Base-by-base conservation (phyloP, 208 protist species). In the Herpetomonas samuelpessoai region DNA sequence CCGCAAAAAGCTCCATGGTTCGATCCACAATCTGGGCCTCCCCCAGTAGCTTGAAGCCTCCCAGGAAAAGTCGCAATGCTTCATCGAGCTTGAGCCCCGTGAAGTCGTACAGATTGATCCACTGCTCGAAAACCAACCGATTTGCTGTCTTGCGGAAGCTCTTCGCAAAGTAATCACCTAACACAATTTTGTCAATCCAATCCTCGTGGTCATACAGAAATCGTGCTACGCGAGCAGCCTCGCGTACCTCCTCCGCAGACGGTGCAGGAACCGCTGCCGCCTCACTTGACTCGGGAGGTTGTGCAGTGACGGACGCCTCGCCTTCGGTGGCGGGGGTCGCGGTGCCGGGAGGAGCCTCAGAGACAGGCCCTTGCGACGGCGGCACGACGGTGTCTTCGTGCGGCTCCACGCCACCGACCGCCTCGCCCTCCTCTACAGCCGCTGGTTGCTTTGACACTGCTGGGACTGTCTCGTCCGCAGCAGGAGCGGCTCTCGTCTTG, bases 1-100 rank as follows among this genome's bases (percentile, higher is more conserved):
- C 70, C 2, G 90, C 86, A 63, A 96, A 96, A 19, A 92, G 64
- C 68, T 96, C 84, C 90, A 96, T 93, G 24, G 86, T 96, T 31
- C 79, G 81, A 46, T 93, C 86, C 48, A 93, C 86, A 24, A 93
- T 79, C 54, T 92, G 82, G 28, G 84, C 86, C 70, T 93, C 84
- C 7, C 86, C 86, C 14, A 92, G 66, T 27, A 93, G 69, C 62
- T 93, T 93, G 63, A 96, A 93, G 10, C 83, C 86, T 19, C 84
- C 86, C 3, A 96, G 77, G 65, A 93, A 96, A 19, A 84, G 64
- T 14, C 90, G 69, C 39, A 96, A 71, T 7, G 90, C 90, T 35
- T 82, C 82, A 62, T 96, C 86, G 26, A 96, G 63, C 10, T 70
- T 74, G 65, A 90, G 63, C n/a, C 64, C 74, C 10, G 62, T 48